Evolutionary conservation across 2,329 filamentous ascomycete species (phyloP), one percentile per base, ranked within the genome.

Genomic region (Calonectria pteridis): DNA sequence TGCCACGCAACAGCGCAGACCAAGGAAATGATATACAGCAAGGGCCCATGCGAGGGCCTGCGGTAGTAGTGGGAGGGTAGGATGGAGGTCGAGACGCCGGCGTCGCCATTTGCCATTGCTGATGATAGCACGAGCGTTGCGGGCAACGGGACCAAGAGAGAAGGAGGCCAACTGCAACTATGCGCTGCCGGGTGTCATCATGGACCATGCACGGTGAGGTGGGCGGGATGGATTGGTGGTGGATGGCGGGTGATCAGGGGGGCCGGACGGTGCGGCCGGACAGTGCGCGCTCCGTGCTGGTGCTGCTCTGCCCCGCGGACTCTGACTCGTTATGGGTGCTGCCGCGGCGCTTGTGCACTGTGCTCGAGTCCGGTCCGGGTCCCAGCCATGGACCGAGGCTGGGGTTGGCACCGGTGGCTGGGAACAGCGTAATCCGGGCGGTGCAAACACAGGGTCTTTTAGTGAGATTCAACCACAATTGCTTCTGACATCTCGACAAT

Each of bases 141-240:
- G 51, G 55, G 55, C 33, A 37, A 40, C 55, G 14, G 55, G 29
- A 62, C 55, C 55, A 64, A 43, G 68, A 51, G 50, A 71, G 67
- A 65, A 75, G 71, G 71, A 76, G 72, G 76, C 76, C 72, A 74
- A 63, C 69, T 81, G 78, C 75, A 79, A 79, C 79, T 73, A 78
- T 80, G 55, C 69, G 75, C 71, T 75, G 72, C 72, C 59, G 66
- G 69, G 58, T 72, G 72, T 74, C 72, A 74, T 74, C 72, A 72
- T 74, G 62, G 46, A 28, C 67, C 67, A 71, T 79, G 78, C 78
- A 78, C 72, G 76, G 75, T 80, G 78, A 80, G 75, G 76, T 80
- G 78, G 77, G 77, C 74, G 71, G 72, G 66, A 73, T 51, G 49
- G 43, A 58, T 66, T 63, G 40, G 37, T 59, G 69, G 51, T 53